Evolutionary conservation across 352 stramenopile genomes (phyloP).

Genomic region (Achlya hypogyna): DNA sequence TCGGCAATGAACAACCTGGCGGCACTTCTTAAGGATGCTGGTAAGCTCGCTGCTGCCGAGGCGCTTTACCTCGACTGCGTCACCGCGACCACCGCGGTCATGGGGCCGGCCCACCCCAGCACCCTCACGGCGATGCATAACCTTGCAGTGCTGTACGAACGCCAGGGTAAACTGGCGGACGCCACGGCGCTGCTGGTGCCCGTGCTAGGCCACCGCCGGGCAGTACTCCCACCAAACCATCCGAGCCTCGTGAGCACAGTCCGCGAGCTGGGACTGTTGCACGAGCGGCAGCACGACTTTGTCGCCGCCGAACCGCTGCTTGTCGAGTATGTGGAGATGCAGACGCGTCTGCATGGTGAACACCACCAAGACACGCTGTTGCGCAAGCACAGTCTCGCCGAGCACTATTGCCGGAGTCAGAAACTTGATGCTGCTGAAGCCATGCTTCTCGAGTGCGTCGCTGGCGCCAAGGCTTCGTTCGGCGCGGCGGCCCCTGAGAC

Average conservation of each 20-base stretch:
- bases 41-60: not conserved
- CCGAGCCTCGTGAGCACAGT: not conserved
- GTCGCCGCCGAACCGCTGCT: not conserved
- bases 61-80: not conserved
- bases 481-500: not conserved
- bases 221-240: not conserved
- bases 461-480: not conserved
- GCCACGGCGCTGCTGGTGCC: not conserved
- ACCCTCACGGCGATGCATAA: not conserved
- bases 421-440: not conserved
- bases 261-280: not conserved
- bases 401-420: not conserved
- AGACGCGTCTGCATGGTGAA: not conserved
- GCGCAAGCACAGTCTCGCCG: not conserved
- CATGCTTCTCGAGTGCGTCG: not conserved
- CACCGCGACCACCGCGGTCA: not conserved
- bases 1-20: constrained; percentile 1
- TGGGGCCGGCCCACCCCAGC: not conserved
- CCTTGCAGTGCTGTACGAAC: not conserved
- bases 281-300: not conserved
- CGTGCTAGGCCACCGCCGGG: not conserved
- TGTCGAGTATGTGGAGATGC: not conserved
- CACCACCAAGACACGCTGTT: not conserved
- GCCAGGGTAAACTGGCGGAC: not conserved
- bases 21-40: not conserved